Evolutionary conservation across 2,329 filamentous ascomycete species (phyloP), one percentile per base, ranked within the genome.

Genomic region (Hortaea werneckii): DNA sequence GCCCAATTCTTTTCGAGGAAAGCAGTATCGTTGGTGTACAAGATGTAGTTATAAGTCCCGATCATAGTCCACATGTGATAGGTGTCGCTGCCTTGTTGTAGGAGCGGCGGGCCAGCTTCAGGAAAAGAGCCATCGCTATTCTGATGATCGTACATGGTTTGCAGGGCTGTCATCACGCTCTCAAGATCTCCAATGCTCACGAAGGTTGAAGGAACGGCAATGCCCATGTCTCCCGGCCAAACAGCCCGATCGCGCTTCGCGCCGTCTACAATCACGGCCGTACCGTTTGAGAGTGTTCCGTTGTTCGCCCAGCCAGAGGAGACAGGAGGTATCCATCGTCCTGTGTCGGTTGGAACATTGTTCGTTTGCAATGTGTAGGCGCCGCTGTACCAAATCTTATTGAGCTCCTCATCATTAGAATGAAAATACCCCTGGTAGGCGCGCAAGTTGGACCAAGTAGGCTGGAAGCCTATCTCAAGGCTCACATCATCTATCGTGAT

Each of bases 321-420:
- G 8, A 54, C n/a, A 12, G 49, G 48, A 5, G 53, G 53, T 28
- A 58, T 44, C 50, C 49, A 61, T 5, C 59, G 58, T 37, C 62
- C 65, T 44, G 58, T 65, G 37, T 63, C 56, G 12, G 51, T 56
- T 0, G 64, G 64, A 1, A 62, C 62, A 5, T 56, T 56, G 30
- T 66, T 65, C 1, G 64, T 65, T 29, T 68, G 65, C 9, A 66
- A 43, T 1, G 65, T 68, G 46, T 67, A 67, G 10, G 64, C 65
- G n/a, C 65, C 75, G 37, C 68, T 70, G 50, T 79, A 79, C 75
- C 76, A 78, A 41, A 77, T 73, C 3, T 67, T 65, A 54, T 79
- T 78, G 41, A 80, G 65, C 6, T 75, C 54, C 37, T 73, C 66
- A 32, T 58, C 56, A 12, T 51, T 51, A 29, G 48, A 52, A 47